A percentile compares a stretch with the other conserved stretches of the same genome.
Evolutionary conservation across 1,139 yeast species (phyloP).

Genomic region (Wickerhamiella infanticola): DNA sequence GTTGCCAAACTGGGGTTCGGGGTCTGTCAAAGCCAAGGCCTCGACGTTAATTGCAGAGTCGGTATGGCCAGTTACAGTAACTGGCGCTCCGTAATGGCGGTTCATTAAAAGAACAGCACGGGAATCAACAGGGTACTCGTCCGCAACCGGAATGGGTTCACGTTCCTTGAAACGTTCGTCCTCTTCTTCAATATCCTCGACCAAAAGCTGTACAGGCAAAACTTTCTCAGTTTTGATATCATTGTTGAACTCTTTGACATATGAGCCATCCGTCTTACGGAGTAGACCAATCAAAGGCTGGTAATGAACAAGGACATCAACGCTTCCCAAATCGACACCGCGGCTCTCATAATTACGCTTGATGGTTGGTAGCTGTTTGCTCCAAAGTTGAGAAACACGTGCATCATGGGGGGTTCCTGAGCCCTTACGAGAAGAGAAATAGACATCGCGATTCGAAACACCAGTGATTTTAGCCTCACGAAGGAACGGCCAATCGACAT

Average conservation of each 20-base stretch:
- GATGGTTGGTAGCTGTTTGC: slow-evolving; percentile 23
- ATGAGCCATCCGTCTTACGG: slow-evolving; percentile 60
- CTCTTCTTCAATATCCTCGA: slow-evolving; percentile 54
- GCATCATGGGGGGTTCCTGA: not conserved
- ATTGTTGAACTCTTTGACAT: slow-evolving; percentile 40
- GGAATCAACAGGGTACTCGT: slow-evolving; percentile 65
- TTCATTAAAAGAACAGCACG: slow-evolving; percentile 77
- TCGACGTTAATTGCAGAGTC: slow-evolving; percentile 26
- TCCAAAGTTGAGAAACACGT: slow-evolving; percentile 3
- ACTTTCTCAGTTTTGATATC: slow-evolving; percentile 35
- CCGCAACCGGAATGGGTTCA: slow-evolving; percentile 60
- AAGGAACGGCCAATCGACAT: slow-evolving; percentile 79
- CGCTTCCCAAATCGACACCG: slow-evolving; percentile 48
- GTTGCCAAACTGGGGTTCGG: slow-evolving; percentile 23
- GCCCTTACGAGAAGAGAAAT: not conserved
- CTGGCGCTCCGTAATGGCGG: slow-evolving; percentile 78
- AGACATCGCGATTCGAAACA: slow-evolving; percentile 22
- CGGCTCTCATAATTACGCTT: slow-evolving; percentile 30
- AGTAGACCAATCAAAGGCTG: slow-evolving; percentile 66
- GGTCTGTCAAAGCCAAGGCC: slow-evolving; percentile 16
- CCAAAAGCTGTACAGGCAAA: slow-evolving; percentile 66
- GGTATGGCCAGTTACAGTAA: slow-evolving; percentile 47
- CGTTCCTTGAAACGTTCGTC: slow-evolving; percentile 63
- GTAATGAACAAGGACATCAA: slow-evolving; percentile 49
- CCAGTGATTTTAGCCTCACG: slow-evolving; percentile 62